A percentile compares a stretch with the other conserved stretches of the same genome.
These are phyloP conservation scores for Buddleja alternifolia DNA, from an alignment of 257 asterid species.

Conservation along the genomic window DNA sequence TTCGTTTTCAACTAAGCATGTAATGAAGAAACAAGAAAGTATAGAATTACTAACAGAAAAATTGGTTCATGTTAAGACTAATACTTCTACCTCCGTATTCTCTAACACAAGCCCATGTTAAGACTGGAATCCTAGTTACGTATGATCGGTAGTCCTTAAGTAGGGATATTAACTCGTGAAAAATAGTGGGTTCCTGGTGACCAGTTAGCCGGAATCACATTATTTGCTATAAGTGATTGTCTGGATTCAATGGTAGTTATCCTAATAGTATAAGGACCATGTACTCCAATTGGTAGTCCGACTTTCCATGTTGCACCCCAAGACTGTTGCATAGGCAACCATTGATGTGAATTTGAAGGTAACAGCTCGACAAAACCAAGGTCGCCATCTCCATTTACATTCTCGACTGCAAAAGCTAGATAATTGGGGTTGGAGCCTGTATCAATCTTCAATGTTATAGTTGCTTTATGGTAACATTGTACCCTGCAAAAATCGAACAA, in stretches of 20 bases:
- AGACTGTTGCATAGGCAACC: conserved; percentile 38
- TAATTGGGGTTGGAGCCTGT: conserved; percentile 31
- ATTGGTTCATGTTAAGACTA: too few species aligned
- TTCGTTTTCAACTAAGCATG: too few species aligned
- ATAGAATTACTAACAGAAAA: too few species aligned
- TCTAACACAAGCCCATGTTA: too few species aligned
- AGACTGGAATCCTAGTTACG: too few species aligned
- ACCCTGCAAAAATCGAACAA: conserved; percentile 32
- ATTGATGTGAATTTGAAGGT: conserved; percentile 21
- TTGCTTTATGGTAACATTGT: conserved; percentile 26
- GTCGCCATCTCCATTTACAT: conserved; percentile 49
- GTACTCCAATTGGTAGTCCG: neutral
- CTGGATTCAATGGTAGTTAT: neutral
- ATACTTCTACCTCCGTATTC: too few species aligned
- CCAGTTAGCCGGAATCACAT: conserved; percentile 27
- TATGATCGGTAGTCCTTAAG: neutral
- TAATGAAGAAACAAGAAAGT: too few species aligned
- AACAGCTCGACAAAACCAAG: conserved; percentile 31
- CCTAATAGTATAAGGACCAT: conserved; percentile 42
- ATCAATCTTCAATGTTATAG: conserved; percentile 33
- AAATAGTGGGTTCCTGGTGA: neutral
- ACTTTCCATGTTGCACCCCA: conserved; percentile 44
- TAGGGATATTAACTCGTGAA: conserved; percentile 15
- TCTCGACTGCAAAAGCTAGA: conserved; percentile 39
- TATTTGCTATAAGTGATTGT: neutral